A percentile compares a stretch with the other conserved stretches of the same genome.
Conservation (phyloP, 805 yeast genomes). For the Suhomyces xylopsoci region DNA sequence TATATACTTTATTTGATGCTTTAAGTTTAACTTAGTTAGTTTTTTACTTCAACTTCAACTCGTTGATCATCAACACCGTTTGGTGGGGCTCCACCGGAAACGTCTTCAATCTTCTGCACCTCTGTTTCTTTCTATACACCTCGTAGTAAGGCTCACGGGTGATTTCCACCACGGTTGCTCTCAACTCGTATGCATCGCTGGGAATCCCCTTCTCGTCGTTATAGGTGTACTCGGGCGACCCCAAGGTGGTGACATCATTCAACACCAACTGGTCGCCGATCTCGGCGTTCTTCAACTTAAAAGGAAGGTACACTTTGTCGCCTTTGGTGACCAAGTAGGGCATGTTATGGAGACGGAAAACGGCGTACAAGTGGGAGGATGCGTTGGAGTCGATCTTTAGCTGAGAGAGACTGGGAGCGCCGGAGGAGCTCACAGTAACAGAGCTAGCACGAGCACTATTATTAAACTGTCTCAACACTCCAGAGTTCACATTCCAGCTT, state of each 20-base stretch:
- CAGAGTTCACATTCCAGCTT: too few species aligned
- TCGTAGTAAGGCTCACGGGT: slow-evolving; percentile 73
- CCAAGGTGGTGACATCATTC: slow-evolving; percentile 74
- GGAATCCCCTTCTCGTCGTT: slow-evolving; percentile 35
- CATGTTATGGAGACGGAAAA: slow-evolving; percentile 75
- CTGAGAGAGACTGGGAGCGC: background rate
- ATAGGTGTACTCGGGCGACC: slow-evolving; percentile 78
- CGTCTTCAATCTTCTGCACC: slow-evolving; percentile 77
- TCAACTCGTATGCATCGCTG: slow-evolving; percentile 59
- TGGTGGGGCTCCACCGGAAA: slow-evolving; percentile 70
- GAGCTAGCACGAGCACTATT: background rate
- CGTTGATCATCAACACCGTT: slow-evolving; percentile 75
- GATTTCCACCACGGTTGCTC: slow-evolving; percentile 82
- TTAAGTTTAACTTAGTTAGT: too few species aligned
- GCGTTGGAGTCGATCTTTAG: slow-evolving; percentile 61
- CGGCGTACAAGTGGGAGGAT: slow-evolving; percentile 64
- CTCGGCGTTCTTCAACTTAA: slow-evolving; percentile 66
- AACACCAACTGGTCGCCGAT: slow-evolving; percentile 81
- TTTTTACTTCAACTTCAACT: slow-evolving; percentile 52
- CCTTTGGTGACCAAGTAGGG: slow-evolving; percentile 90
- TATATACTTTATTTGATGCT: too few species aligned
- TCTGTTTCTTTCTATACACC: slow-evolving; percentile 56
- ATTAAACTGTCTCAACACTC: background rate
- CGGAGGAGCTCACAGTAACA: background rate
- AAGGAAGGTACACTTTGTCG: slow-evolving; percentile 78